Percentiles rank a stretch among this genome's conserved stretches.
These are phyloP conservation scores for Neurospora sp. DNA, from an alignment of 495 filamentous ascomycete species.

Conservation along the genomic window DNA sequence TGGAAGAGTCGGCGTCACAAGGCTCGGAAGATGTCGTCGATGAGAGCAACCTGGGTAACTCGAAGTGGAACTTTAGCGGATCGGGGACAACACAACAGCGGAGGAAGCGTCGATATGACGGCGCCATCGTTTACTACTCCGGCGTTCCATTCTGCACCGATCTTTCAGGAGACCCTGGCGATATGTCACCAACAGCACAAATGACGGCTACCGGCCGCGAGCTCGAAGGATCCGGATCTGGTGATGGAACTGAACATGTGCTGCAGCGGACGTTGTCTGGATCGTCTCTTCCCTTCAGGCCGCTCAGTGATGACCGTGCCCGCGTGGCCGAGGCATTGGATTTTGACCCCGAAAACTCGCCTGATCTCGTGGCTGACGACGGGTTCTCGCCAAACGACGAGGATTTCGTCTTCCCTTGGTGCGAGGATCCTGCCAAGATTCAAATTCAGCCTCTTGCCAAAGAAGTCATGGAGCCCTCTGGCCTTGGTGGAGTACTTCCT, in stretches of 20 bases:
- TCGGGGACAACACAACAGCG: conserved; percentile 30
- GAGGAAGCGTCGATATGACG: conserved; percentile 42
- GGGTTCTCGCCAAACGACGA: conserved; percentile 16
- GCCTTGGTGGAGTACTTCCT: conserved; percentile 53
- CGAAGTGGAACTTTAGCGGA: conserved; percentile 31
- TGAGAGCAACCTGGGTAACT: conserved; percentile 29
- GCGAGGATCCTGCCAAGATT: conserved; percentile 17
- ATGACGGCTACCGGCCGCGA: conserved; percentile 28
- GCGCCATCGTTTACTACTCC: conserved; percentile 74
- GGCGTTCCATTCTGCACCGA: conserved; percentile 67
- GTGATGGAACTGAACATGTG: neutral
- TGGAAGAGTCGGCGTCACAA: conserved; percentile 26
- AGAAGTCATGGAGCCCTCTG: conserved; percentile 49
- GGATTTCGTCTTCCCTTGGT: conserved; percentile 28
- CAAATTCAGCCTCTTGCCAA: conserved; percentile 27
- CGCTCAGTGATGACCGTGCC: conserved; percentile 24
- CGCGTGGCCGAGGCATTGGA: conserved; percentile 6
- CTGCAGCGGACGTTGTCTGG: conserved; percentile 28
- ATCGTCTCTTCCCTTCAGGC: conserved; percentile 32
- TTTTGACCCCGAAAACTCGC: conserved; percentile 7
- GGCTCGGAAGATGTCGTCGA: conserved; percentile 15
- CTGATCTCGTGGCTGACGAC: conserved; percentile 17
- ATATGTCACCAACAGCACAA: conserved; percentile 26
- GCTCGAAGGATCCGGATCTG: conserved; percentile 1
- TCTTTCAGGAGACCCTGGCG: conserved; percentile 51